Evolutionary conservation across 495 filamentous ascomycete genomes (phyloP).

Genomic region (Xylaria palmicola): DNA sequence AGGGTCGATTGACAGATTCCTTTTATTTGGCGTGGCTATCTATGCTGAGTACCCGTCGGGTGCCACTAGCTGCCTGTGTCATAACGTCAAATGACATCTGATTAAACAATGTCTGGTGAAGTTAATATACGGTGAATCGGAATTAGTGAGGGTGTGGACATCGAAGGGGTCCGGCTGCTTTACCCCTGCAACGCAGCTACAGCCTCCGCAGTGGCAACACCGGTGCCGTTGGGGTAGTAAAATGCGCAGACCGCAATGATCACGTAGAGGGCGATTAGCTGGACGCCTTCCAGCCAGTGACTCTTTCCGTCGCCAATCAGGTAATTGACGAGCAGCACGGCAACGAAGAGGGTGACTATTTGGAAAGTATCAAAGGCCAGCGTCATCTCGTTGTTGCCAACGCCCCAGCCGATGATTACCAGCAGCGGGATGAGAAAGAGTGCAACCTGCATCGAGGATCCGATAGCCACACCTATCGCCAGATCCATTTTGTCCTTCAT

Average conservation of each 20-base stretch:
- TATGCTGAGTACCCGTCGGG: neutral
- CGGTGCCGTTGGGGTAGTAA: constrained; percentile 25
- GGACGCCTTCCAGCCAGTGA: constrained; percentile 71
- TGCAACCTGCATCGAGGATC: constrained; percentile 85
- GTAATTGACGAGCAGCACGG: constrained; percentile 79
- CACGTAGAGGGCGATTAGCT: constrained; percentile 70
- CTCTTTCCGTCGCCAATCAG: constrained; percentile 67
- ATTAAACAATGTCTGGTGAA: neutral
- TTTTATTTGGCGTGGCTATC: neutral
- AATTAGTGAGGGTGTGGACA: neutral
- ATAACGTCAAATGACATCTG: neutral
- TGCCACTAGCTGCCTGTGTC: neutral
- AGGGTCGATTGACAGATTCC: neutral
- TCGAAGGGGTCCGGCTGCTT: neutral
- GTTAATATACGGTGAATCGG: constrained; percentile 10
- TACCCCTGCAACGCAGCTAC: neutral
- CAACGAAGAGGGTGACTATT: constrained; percentile 74
- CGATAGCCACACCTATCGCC: constrained; percentile 80
- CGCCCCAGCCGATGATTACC: constrained; percentile 78
- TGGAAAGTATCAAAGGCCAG: constrained; percentile 82
- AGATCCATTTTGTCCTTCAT: constrained; percentile 91
- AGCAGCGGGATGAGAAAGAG: constrained; percentile 75
- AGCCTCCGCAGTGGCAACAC: neutral
- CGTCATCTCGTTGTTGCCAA: constrained; percentile 67
- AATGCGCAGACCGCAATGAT: constrained; percentile 64